Evolutionary conservation across 495 filamentous ascomycete genomes (phyloP).

Genomic region (Penicillium tannophilum): DNA sequence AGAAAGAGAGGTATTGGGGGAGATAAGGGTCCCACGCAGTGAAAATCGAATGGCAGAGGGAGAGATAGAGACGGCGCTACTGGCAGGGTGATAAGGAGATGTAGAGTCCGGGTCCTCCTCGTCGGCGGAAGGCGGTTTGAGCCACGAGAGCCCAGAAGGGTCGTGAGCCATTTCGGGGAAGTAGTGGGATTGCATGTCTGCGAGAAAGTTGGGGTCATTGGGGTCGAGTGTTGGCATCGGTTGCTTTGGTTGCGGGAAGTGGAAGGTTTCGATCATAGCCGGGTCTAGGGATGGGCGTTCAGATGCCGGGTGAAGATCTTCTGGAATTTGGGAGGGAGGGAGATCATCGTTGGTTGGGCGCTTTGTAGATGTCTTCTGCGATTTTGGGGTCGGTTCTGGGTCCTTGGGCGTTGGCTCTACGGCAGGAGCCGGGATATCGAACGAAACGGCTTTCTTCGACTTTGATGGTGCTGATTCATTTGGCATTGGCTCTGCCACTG

Average conservation of each 20-base stretch:
- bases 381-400: slow-evolving; percentile 8
- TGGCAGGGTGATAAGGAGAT: slow-evolving; percentile 77
- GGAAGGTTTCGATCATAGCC: slow-evolving; percentile 65
- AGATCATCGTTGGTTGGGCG: slow-evolving; percentile 38
- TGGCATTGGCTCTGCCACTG: neutral
- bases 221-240: slow-evolving; percentile 76
- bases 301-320: slow-evolving; percentile 47
- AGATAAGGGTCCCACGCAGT: slow-evolving; percentile 74
- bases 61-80: slow-evolving; percentile 61
- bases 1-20: slow-evolving; percentile 68
- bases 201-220: slow-evolving; percentile 75
- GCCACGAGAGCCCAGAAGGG: slow-evolving; percentile 86
- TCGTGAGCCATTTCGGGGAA: slow-evolving; percentile 86
- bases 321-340: slow-evolving; percentile 35
- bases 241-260: slow-evolving; percentile 40
- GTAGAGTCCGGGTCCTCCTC: slow-evolving; percentile 45
- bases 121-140: slow-evolving; percentile 70
- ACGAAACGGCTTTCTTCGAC: slow-evolving; percentile 36
- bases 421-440: slow-evolving; percentile 24
- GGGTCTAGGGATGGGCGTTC: slow-evolving; percentile 39
- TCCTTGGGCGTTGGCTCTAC: slow-evolving; percentile 8
- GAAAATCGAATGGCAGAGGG: slow-evolving; percentile 84
- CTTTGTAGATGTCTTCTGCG: slow-evolving; percentile 20
- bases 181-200: slow-evolving; percentile 83
- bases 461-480: slow-evolving; percentile 11